Evolutionary conservation across 2,329 filamentous ascomycete species (phyloP).

Genomic region (Aureobasidium sp.): DNA sequence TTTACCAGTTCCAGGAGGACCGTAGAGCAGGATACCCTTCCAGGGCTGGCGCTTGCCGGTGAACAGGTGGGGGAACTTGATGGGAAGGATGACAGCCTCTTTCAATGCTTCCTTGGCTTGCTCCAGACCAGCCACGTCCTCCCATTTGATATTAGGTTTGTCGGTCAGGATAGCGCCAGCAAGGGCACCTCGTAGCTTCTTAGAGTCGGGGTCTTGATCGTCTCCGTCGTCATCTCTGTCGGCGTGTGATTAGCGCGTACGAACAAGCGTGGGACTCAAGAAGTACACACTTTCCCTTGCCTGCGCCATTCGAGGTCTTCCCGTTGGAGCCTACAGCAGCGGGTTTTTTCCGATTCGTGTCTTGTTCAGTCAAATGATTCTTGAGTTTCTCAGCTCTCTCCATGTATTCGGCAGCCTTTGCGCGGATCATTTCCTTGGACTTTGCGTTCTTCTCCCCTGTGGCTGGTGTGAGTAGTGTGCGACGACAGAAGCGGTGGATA

Average conservation of each 20-base stretch:
- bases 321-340: conserved; percentile 68
- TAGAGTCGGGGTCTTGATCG: conserved; percentile 78
- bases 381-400: conserved; percentile 98
- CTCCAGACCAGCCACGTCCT: conserved; percentile 93
- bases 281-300: conserved; percentile 48
- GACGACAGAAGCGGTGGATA: neutral
- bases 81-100: conserved; percentile 93
- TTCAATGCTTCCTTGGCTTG: conserved; percentile 93
- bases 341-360: conserved; percentile 62
- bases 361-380: conserved; percentile 70
- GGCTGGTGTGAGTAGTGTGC: conserved; percentile 20
- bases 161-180: conserved; percentile 90
- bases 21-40: conserved; percentile 96
- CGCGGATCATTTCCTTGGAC: conserved; percentile 93
- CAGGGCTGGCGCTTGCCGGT: conserved; percentile 93
- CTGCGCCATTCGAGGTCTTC: conserved; percentile 54
- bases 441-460: conserved; percentile 87
- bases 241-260: neutral
- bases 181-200: conserved; percentile 88
- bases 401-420: conserved; percentile 95
- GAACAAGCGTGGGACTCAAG: too few species aligned
- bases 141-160: conserved; percentile 94
- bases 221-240: conserved; percentile 48
- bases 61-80: conserved; percentile 96
- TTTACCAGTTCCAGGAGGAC: conserved; percentile 94